Evolutionary conservation across 108 stramenopile genomes (phyloP).

Genomic region (Epithemia pelagica): DNA sequence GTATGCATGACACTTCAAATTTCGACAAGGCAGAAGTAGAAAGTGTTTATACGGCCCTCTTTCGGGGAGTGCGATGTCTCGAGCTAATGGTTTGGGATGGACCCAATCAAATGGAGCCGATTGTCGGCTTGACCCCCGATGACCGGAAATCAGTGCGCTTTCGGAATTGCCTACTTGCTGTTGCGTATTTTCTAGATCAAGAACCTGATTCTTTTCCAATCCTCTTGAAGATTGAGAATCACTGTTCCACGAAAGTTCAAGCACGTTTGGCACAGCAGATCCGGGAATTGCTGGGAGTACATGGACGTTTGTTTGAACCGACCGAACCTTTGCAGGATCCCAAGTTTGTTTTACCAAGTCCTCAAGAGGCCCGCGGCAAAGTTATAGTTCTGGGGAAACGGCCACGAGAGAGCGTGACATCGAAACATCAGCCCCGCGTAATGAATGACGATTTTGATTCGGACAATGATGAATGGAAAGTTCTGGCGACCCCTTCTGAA

Average conservation of each 20-base stretch:
- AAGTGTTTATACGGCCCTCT: conserved; percentile 38
- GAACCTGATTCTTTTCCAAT: conserved; percentile 74
- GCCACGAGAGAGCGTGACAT: conserved; percentile 26
- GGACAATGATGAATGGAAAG: conserved; percentile 35
- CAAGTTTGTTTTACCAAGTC: conserved; percentile 51
- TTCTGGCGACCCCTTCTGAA: neutral
- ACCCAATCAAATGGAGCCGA: conserved; percentile 22
- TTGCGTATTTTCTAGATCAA: conserved; percentile 31
- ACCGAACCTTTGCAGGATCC: conserved; percentile 24
- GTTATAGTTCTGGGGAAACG: conserved; percentile 75
- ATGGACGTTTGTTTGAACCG: conserved; percentile 36
- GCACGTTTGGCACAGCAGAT: conserved; percentile 59
- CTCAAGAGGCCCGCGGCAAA: conserved; percentile 65
- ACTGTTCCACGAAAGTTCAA: conserved; percentile 80
- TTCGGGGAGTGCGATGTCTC: conserved; percentile 75
- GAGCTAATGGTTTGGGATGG: conserved; percentile 95
- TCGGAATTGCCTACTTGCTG: neutral
- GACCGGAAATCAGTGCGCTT: conserved; percentile 39
- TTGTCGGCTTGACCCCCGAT: conserved; percentile 14
- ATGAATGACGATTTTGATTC: conserved; percentile 79
- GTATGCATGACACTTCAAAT: neutral
- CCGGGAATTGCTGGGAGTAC: conserved; percentile 36
- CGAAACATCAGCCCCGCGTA: conserved; percentile 20
- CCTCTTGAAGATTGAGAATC: conserved; percentile 91
- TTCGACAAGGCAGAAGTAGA: conserved; percentile 13